Evolutionary conservation across 352 stramenopile species (phyloP), one percentile per base, ranked within the genome.

Genomic region (Pilasporangium apinafurcum): DNA sequence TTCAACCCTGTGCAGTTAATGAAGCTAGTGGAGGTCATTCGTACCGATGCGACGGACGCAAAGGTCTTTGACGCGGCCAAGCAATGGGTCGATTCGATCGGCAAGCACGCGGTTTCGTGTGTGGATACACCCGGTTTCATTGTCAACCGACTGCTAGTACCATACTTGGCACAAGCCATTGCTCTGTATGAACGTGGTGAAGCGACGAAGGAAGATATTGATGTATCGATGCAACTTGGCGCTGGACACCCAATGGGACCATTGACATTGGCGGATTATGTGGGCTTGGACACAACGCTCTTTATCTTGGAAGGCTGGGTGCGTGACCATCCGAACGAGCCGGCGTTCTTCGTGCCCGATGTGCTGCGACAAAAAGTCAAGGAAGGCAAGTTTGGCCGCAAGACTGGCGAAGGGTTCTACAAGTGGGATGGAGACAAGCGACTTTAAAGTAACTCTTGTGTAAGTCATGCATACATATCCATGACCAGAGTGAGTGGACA

Each of bases 81-180:
- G 59, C 59, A 86, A 17, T 98, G 91, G 78, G 95, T 97, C 16
- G 44, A 79, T 42, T 68, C 79, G 26, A 96, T 98, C 53, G 85
- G 88, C 37, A 98, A 98, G 71, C 87, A 96, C 37, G 75, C 92
- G 0, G 94, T 98, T 25, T 86, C 65, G 32, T 98, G 95, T 79
- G 84, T 90, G 49, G 95, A 98, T 68, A 98, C 94, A 22, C 95
- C 95, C 0, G 96, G 96, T 24, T 99, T 99, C 59, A 98, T 99
- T 51, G 96, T 99, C 22, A 99, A 99, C 89, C 79, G 86, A 24
- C 54, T 90, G 45, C 56, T 90, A 35, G 75, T 90, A 44, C 75
- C 73, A n/a, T 86, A 89, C 54, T 33, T 88, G 20, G 62, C 71
- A 25, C 82, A 94, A 50, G 90, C 94, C 5, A 92, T 99, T 51